A percentile compares a stretch with the other conserved stretches of the same genome.
Evolutionary conservation across 768 basidiomycete species (phyloP).

Genomic region (Lentinula sp.): DNA sequence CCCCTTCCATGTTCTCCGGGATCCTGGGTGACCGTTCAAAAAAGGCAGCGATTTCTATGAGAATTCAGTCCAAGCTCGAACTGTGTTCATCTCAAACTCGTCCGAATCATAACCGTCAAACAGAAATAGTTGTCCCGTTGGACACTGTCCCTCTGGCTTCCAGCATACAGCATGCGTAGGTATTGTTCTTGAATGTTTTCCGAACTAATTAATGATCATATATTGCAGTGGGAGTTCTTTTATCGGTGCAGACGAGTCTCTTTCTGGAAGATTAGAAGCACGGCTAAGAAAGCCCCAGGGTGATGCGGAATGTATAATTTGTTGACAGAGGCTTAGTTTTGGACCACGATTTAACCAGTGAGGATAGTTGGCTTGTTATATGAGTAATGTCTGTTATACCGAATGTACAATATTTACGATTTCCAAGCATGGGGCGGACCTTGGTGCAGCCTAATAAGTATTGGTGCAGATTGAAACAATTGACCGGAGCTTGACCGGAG

Average conservation of each 20-base stretch:
- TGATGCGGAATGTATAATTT: constrained; percentile 38
- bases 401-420: no score
- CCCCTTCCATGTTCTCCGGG: not conserved
- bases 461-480: no score
- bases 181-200: constrained; percentile 5
- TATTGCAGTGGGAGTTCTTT: constrained; percentile 36
- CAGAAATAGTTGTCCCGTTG: constrained; percentile 31
- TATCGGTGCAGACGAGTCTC: constrained; percentile 36
- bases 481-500: no score
- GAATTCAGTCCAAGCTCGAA: constrained; percentile 28
- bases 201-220: constrained; percentile 1
- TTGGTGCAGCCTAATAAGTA: no score
- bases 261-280: constrained; percentile 42
- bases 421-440: no score
- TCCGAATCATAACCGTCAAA: not conserved
- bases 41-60: constrained; percentile 29
- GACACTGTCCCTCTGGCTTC: constrained; percentile 33
- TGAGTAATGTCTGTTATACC: no score
- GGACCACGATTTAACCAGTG: no score
- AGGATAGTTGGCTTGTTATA: no score
- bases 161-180: constrained; percentile 50
- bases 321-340: constrained; percentile 16
- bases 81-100: constrained; percentile 16
- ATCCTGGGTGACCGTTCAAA: constrained; percentile 12
- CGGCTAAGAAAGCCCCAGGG: constrained; percentile 26